Evolutionary conservation across 2,329 filamentous ascomycete genomes (phyloP).

Genomic region (Dactylellina haptotyla): DNA sequence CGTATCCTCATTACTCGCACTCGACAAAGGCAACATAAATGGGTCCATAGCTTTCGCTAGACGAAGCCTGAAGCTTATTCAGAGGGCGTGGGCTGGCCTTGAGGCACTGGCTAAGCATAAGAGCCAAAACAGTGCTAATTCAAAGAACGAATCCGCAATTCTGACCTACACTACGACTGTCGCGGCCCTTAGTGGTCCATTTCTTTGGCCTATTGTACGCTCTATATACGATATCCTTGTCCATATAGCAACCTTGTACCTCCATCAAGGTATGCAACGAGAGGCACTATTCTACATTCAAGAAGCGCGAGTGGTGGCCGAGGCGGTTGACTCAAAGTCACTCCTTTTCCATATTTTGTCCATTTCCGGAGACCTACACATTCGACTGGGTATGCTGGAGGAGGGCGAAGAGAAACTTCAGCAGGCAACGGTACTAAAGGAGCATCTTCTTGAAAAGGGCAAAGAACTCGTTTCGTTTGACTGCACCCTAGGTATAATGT

Average conservation of each 20-base stretch:
- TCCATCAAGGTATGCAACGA: constrained; percentile 84
- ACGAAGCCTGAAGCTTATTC: constrained; percentile 66
- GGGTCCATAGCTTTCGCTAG: constrained; percentile 70
- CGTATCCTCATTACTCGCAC: constrained; percentile 72
- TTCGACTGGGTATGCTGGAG: constrained; percentile 65
- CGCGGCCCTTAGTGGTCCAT: constrained; percentile 68
- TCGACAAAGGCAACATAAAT: constrained; percentile 70
- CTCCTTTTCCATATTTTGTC: constrained; percentile 65
- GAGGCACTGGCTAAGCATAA: constrained; percentile 59
- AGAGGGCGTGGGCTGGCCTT: constrained; percentile 61
- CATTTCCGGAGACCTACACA: constrained; percentile 65
- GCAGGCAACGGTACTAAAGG: constrained; percentile 63
- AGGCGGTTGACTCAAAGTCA: constrained; percentile 72
- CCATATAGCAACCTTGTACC: constrained; percentile 80
- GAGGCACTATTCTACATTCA: constrained; percentile 90
- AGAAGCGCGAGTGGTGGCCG: constrained; percentile 80
- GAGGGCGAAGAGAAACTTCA: constrained; percentile 69
- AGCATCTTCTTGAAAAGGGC: constrained; percentile 66
- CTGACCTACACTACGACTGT: constrained; percentile 62
- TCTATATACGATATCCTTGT: constrained; percentile 77
- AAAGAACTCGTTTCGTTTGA: constrained; percentile 66
- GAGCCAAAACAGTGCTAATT: constrained; percentile 60
- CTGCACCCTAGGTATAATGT: constrained; percentile 69
- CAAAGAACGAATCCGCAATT: constrained; percentile 58
- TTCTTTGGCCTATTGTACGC: constrained; percentile 81